Conservation (phyloP, 1,284 basidiomycete species). For the Ceratobasidium sp. region DNA sequence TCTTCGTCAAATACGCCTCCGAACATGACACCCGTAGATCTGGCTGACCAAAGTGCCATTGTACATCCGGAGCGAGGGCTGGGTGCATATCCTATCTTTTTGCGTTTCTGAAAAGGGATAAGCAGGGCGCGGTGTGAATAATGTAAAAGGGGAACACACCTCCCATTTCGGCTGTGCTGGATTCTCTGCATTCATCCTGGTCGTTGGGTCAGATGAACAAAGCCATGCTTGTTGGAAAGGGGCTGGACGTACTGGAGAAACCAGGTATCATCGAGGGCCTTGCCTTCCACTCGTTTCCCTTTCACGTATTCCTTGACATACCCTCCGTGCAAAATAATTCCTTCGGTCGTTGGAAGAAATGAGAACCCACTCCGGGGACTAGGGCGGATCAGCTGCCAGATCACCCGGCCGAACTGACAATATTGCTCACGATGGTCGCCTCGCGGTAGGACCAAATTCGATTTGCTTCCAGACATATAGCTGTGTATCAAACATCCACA, state of each 20-base stretch:
- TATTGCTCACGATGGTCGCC: conserved; percentile 71
- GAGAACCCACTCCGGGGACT: conserved; percentile 90
- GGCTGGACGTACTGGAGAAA: conserved; percentile 70
- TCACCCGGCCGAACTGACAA: neutral
- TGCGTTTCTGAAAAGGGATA: conserved; percentile 61
- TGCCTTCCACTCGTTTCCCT: conserved; percentile 85
- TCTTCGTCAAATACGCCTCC: conserved; percentile 94
- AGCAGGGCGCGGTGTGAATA: conserved; percentile 49
- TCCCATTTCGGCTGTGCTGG: conserved; percentile 35
- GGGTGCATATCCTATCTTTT: conserved; percentile 80
- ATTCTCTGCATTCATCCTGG: conserved; percentile 34
- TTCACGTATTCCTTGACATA: conserved; percentile 94
- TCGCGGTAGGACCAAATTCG: conserved; percentile 74
- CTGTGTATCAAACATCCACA: conserved; percentile 89
- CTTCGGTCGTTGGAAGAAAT: conserved; percentile 82
- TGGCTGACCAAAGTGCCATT: conserved; percentile 80
- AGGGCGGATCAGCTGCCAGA: neutral
- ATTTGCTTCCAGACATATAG: conserved; percentile 90
- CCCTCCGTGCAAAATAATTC: conserved; percentile 86
- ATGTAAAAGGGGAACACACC: conserved; percentile 50
- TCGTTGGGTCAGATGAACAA: neutral
- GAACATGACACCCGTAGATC: conserved; percentile 82
- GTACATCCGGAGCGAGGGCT: conserved; percentile 79
- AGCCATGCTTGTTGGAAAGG: neutral
- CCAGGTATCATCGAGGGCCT: conserved; percentile 94